phyloP scores from a whole-genome alignment of 1,139 yeast genomes.

The Casaregolazyma lundiana region DNA sequence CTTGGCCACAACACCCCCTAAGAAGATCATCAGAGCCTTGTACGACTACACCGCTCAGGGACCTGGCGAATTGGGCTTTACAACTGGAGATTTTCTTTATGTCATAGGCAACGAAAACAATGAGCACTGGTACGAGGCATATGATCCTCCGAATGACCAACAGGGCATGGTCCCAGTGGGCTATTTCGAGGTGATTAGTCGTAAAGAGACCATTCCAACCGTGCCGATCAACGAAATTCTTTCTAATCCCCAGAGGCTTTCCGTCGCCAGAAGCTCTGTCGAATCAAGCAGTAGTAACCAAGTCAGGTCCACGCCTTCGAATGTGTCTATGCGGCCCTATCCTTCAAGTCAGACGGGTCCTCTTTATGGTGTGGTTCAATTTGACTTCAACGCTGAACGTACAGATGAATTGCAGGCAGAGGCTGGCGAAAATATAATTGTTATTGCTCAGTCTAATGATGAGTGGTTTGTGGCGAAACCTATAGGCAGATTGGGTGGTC shows the following conservation, averaged over 20 bases:
- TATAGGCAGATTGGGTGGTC: slow-evolving; percentile 91
- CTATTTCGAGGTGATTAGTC: slow-evolving; percentile 75
- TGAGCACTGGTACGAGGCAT: slow-evolving; percentile 82
- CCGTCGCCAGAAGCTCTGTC: neutral
- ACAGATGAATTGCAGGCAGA: slow-evolving; percentile 77
- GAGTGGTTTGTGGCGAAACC: slow-evolving; percentile 99
- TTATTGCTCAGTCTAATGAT: slow-evolving; percentile 91
- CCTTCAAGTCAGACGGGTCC: slow-evolving; percentile 27
- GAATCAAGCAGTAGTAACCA: neutral
- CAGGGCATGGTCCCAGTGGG: slow-evolving; percentile 85
- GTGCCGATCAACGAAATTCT: slow-evolving; percentile 25
- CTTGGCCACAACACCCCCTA: slow-evolving; percentile 46
- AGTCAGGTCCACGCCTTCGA: slow-evolving; percentile 5
- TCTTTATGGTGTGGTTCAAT: slow-evolving; percentile 64
- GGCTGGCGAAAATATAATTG: slow-evolving; percentile 84
- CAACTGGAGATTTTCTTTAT: slow-evolving; percentile 84
- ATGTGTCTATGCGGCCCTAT: slow-evolving; percentile 5
- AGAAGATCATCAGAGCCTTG: slow-evolving; percentile 78
- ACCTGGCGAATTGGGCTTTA: slow-evolving; percentile 74
- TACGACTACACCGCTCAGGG: slow-evolving; percentile 76
- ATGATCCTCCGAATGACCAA: slow-evolving; percentile 72
- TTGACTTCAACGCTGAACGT: slow-evolving; percentile 85
- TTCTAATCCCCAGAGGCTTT: neutral
- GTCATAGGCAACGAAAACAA: slow-evolving; percentile 61
- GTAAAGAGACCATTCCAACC: slow-evolving; percentile 41